Conservation (phyloP, 2,329 filamentous ascomycete genomes). For the Ceratocystis huliohia region DNA sequence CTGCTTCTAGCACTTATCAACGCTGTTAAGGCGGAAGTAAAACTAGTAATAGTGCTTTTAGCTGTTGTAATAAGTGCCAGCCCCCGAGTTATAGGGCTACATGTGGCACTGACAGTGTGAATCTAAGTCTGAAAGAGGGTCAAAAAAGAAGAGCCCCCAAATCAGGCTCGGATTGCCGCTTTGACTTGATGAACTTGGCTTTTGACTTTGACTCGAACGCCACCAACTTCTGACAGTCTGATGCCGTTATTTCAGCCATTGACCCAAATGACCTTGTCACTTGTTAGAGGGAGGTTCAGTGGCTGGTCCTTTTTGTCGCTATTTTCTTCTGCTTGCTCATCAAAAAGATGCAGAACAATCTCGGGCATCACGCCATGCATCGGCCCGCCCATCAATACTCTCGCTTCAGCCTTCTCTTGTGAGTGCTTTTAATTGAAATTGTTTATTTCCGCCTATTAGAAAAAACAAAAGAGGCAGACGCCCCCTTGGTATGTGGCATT, state of each 20-base stretch:
- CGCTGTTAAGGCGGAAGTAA: too few species aligned
- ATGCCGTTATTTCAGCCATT: background rate
- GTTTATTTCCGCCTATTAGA: background rate
- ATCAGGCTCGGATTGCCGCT: background rate
- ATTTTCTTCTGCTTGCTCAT: background rate
- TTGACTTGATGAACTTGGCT: background rate
- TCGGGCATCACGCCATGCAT: conserved; percentile 3
- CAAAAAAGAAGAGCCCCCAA: background rate
- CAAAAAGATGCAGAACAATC: background rate
- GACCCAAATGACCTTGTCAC: background rate
- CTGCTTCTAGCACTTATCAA: background rate
- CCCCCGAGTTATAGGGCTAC: background rate
- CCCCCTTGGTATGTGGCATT: background rate
- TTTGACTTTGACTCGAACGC: conserved; percentile 3
- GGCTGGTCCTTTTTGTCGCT: background rate
- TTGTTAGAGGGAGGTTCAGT: background rate
- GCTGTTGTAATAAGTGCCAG: background rate
- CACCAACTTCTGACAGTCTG: background rate
- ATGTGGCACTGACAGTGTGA: conserved; percentile 1
- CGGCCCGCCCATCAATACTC: conserved; percentile 3
- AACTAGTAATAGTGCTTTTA: too few species aligned
- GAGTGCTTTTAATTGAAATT: background rate
- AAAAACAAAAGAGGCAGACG: background rate
- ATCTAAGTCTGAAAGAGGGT: background rate
- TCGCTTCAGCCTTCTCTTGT: background rate